These are phyloP conservation scores for Pleurotus djamor DNA, from an alignment of 768 basidiomycete species.

Conservation along the genomic window DNA sequence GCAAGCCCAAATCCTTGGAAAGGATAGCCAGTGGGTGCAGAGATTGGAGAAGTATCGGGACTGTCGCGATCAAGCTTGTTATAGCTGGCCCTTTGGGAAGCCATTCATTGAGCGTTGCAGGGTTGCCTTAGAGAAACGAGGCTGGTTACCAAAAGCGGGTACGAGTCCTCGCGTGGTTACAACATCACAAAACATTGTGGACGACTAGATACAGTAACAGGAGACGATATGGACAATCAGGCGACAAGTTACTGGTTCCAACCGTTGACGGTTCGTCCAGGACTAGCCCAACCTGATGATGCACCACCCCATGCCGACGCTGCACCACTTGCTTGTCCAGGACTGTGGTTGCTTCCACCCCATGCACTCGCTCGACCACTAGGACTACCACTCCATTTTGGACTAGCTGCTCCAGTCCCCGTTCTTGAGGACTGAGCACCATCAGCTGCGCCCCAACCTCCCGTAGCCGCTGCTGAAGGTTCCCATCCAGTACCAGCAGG, in stretches of 20 bases:
- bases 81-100: background rate
- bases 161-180: too few species aligned
- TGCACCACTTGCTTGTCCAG: conserved; percentile 23
- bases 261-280: conserved; percentile 47
- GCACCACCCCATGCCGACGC: conserved; percentile 15
- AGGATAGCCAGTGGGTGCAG: background rate
- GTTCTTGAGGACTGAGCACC: conserved; percentile 11
- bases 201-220: too few species aligned
- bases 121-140: background rate
- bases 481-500: conserved; percentile 14
- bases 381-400: conserved; percentile 20
- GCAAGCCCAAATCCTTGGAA: conserved; percentile 1
- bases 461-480: background rate
- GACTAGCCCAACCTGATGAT: conserved; percentile 46
- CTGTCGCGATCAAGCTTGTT: background rate
- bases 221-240: background rate
- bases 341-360: conserved; percentile 11
- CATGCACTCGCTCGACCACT: conserved; percentile 18
- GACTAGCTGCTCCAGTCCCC: conserved; percentile 22
- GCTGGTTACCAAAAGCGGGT: too few species aligned
- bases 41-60: conserved; percentile 2
- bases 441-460: conserved; percentile 5
- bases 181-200: too few species aligned
- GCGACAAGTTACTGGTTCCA: conserved; percentile 32
- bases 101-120: background rate